Percentiles rank a stretch among this genome's conserved stretches.
These are phyloP conservation scores for Magnolia sinica DNA, from an alignment of 164 flowering plant genomes.

Conservation along the genomic window DNA sequence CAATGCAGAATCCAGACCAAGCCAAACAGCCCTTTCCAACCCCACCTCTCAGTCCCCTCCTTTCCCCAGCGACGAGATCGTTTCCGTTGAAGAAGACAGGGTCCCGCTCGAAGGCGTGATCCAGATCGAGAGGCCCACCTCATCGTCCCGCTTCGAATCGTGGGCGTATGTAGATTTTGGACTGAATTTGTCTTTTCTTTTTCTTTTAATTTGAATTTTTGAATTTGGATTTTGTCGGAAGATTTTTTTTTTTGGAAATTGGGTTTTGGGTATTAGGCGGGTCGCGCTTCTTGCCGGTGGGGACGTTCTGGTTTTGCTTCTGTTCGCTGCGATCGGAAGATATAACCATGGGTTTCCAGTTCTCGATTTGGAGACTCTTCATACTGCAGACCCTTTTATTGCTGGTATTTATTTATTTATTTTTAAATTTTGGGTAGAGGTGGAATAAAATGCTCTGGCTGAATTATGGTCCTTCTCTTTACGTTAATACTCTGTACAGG, in stretches of 20 bases:
- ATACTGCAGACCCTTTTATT: constrained; percentile 84
- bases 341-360: constrained; percentile 82
- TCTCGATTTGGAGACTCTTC: constrained; percentile 60
- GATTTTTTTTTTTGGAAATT: neutral
- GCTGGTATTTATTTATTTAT: constrained; percentile 47
- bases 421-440: neutral
- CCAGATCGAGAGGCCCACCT: constrained; percentile 73
- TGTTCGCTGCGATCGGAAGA: constrained; percentile 85
- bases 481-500: no score
- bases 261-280: constrained; percentile 31
- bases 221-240: neutral
- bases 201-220: neutral
- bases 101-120: constrained; percentile 92
- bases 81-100: constrained; percentile 44
- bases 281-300: constrained; percentile 78
- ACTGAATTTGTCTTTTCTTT: neutral
- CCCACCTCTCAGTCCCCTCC: constrained; percentile 16
- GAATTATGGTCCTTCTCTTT: no score
- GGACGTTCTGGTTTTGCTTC: constrained; percentile 74
- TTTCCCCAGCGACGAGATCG: constrained; percentile 24
- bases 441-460: neutral
- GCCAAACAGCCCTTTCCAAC: constrained; percentile 15
- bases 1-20: constrained; percentile 33
- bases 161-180: constrained; percentile 59
- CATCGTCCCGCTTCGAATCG: constrained; percentile 32